phyloP scores from a whole-genome alignment of 169 alveolate genomes.

The Fabrea salina region DNA sequence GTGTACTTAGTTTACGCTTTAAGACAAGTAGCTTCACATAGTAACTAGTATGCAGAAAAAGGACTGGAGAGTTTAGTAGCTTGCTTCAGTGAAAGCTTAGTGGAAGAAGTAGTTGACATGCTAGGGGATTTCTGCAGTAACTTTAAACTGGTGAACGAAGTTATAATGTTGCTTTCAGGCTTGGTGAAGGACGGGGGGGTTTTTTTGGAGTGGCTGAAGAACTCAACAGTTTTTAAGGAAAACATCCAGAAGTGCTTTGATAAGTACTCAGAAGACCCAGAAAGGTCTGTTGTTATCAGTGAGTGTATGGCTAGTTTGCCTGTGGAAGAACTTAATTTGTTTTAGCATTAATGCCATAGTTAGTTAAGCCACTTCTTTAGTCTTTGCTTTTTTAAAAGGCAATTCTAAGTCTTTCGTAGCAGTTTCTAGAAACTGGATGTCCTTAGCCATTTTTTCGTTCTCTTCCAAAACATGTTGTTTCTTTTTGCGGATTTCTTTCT shows the following conservation, averaged over 20 bases:
- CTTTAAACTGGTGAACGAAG: background rate
- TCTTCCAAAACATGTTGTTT: background rate
- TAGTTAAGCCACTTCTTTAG: no score
- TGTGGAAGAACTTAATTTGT: conserved; percentile 17
- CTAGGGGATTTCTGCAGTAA: background rate
- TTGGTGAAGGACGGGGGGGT: background rate
- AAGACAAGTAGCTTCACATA: conserved; percentile 9
- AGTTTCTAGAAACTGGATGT: conserved; percentile 5
- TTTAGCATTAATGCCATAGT: background rate
- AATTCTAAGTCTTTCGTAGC: conserved; percentile 5
- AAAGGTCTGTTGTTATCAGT: background rate
- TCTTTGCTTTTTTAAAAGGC: no score
- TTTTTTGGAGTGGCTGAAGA: background rate
- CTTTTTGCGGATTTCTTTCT: background rate
- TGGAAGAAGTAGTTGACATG: background rate
- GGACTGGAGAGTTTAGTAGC: conserved; percentile 1
- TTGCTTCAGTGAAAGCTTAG: background rate
- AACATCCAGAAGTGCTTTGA: conserved; percentile 4
- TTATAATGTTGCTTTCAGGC: background rate
- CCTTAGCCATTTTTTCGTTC: background rate
- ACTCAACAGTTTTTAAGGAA: background rate
- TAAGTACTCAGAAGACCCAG: background rate
- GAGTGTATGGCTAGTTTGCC: conserved; percentile 29
- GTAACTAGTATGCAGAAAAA: conserved; percentile 2
- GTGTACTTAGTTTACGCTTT: background rate